Base-by-base conservation (phyloP, 208 protist genomes). In the Leishmania guyanensis region DNA sequence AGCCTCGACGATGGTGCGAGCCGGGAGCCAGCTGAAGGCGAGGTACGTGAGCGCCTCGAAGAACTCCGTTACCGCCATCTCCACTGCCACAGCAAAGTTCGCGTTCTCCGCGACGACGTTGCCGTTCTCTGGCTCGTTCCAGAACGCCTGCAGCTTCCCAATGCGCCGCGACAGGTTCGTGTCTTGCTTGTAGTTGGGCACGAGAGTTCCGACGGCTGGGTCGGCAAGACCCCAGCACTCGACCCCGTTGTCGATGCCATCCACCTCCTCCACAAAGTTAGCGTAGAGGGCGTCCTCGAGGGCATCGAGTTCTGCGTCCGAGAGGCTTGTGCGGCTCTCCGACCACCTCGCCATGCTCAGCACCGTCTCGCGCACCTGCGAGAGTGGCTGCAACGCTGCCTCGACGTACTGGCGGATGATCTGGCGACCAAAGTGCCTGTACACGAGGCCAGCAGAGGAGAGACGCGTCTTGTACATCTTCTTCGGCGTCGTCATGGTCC, bases 231-330 rank as follows among this genome's bases (percentile, higher is more conserved):
- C 86, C 84, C 89, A 98, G 58, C 84, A 80, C 70, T 98, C 92
- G 29, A 99, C 90, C 36, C 98, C 98, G 88, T 99, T 99, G 81
- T 99, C 98, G 58, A 98, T 93, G 60, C 91, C 98, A 82, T 99
- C 98, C 56, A 99, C 91, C 79, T 97, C 88, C 82, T 99, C 94
- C 48, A 99, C 88, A 77, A 99, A 98, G 73, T 91, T 89, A 8
- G 85, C 66, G 85, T 98, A 99, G 46, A 98, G 75, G 73, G 91
- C 88, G 58, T 95, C 85, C 83, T 93, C 94, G 5, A 98, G 72
- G 58, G 96, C 83, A 53, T 93, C 88, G 22, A 98, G 79, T 50
- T 94, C 90, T 20, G 46, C 72, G 26, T 85, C 82, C 33, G 91
- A 87, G 66, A 94, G 39, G 14, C 79, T 71, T 12, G 80, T 84